A percentile compares a stretch with the other conserved stretches of the same genome.
Evolutionary conservation across 257 asterid genomes (phyloP).

Genomic region (Ilex asprella): DNA sequence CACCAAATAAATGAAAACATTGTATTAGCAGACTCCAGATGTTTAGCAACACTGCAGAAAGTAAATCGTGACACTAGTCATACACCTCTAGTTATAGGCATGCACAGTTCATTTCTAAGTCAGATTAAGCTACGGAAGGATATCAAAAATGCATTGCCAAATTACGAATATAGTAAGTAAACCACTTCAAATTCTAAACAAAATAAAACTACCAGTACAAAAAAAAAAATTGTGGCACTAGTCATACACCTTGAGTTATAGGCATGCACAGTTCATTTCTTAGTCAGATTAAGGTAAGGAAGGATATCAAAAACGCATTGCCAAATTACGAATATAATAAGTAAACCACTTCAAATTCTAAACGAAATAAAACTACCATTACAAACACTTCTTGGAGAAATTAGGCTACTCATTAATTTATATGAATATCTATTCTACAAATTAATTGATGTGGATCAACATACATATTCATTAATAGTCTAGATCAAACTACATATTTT

Average conservation of each 20-base stretch:
- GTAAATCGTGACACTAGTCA: background rate
- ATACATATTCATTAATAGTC: no score
- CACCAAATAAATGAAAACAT: constrained; percentile 20
- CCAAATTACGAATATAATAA: no score
- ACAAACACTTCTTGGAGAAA: no score
- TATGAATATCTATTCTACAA: no score
- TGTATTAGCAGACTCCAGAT: constrained; percentile 9
- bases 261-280: background rate
- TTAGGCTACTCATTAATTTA: no score
- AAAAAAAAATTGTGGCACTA: background rate
- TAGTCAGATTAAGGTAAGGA: no score
- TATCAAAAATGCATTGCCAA: background rate
- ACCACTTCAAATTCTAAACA: background rate
- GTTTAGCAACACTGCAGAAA: constrained; percentile 1
- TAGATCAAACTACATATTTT: no score
- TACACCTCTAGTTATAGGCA: background rate
- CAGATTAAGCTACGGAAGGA: no score
- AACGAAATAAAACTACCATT: no score
- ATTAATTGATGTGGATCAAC: no score
- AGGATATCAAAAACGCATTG: background rate
- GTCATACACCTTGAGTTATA: background rate
- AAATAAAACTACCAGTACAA: no score
- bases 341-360: background rate
- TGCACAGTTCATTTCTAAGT: background rate
- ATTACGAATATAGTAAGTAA: no score